A percentile compares a stretch with the other conserved stretches of the same genome.
These are phyloP conservation scores for Colletotrichum zoysiae DNA, from an alignment of 2,329 filamentous ascomycete species.

Conservation along the genomic window DNA sequence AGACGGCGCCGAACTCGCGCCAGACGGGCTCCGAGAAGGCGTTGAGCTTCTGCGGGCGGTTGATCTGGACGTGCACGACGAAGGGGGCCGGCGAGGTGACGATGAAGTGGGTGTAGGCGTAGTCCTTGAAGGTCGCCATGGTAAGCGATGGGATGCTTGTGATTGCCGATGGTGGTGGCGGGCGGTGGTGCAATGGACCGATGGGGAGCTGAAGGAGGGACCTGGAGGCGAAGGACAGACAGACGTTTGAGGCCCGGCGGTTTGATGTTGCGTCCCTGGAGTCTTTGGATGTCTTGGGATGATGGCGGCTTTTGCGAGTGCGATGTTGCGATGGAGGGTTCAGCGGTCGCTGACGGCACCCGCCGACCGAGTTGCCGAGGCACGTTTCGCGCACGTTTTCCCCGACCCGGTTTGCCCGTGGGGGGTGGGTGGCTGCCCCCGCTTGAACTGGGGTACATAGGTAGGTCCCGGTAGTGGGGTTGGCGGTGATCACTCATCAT, in stretches of 20 bases:
- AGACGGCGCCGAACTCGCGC: slow-evolving; percentile 81
- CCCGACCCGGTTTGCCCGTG: neutral
- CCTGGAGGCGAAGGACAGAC: neutral
- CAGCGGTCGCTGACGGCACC: slow-evolving; percentile 1
- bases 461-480: slow-evolving; percentile 23
- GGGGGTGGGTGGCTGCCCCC: slow-evolving; percentile 11
- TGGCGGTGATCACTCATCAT: slow-evolving; percentile 4
- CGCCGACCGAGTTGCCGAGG: slow-evolving; percentile 39
- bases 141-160: neutral
- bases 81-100: slow-evolving; percentile 78
- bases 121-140: slow-evolving; percentile 48
- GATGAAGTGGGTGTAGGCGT: slow-evolving; percentile 75
- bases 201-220: neutral
- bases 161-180: neutral
- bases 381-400: slow-evolving; percentile 25
- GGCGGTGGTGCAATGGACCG: neutral
- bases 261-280: neutral
- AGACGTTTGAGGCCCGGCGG: neutral
- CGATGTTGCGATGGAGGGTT: slow-evolving; percentile 22
- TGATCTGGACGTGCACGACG: slow-evolving; percentile 93
- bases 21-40: slow-evolving; percentile 89
- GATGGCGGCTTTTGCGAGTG: slow-evolving; percentile 30
- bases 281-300: neutral
- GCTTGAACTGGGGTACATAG: slow-evolving; percentile 29
- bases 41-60: slow-evolving; percentile 88